Base-by-base conservation (phyloP, 306 rosid genomes). In the Cicer cuneatum region DNA sequence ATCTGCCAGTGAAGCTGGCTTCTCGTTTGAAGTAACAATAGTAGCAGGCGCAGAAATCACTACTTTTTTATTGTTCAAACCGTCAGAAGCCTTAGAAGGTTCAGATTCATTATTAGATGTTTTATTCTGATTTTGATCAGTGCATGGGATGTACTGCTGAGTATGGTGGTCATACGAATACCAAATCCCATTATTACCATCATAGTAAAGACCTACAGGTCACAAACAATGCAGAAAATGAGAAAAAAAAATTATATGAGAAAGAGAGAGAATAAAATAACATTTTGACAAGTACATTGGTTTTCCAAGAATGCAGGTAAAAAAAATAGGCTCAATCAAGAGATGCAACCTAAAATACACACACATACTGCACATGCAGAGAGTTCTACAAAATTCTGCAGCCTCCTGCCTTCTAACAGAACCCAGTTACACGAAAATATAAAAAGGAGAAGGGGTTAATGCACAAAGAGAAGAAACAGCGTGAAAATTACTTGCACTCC, bases 1-100 rank as follows among this genome's bases (percentile, higher is more conserved):
- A 76, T 94, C 97, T n/a, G 97, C 93, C 87, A 94, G 75, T 1
- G 97, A 91, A 53, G 94, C 83, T 12, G 93, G 87, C 86, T 81
- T 92, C 84, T 92, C 98, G 66, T 60, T 80, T 16, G 89, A 72
- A 13, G 86, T 43, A 74, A 90, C 83, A 51, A 91, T 85, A 65
- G 89, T 86, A 64, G 98, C 97, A n/a, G 96, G 92, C 3, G 98
- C 98, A 82, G 95, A 94, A 65, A 94, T 94, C 14, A 93, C 79
- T 53, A 87, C 95, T 68, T 91, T 92, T 83, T 87, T 91, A 77
- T 76, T 85, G 76, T 75, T 83, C 5, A 93, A 82, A 57, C 87
- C 85, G 74, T 92, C 94, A 19, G 91, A 83, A 40, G 80, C 81
- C 82, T 88, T 91, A 8, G 95, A 72, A 66, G 78, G 72, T 78